These are phyloP conservation scores for Thinopyrum elongatum DNA, from an alignment of 176 grass and related monocot species.

Conservation along the genomic window DNA sequence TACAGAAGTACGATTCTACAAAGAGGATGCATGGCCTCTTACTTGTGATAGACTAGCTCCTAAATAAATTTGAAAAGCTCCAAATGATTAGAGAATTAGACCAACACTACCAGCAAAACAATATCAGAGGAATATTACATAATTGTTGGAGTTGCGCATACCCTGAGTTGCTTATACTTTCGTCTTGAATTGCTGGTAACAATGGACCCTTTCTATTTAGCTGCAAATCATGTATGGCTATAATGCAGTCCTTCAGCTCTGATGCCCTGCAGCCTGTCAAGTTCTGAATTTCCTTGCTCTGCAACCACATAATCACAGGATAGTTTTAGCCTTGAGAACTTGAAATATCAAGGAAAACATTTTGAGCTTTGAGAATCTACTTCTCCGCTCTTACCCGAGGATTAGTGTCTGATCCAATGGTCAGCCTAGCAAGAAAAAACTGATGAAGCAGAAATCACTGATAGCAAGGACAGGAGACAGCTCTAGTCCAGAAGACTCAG, in stretches of 20 bases:
- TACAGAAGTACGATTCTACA: conserved; percentile 40
- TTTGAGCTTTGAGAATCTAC: background rate
- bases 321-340: conserved; percentile 8
- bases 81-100: conserved; percentile 39
- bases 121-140: conserved; percentile 15
- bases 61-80: conserved; percentile 13
- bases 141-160: conserved; percentile 31
- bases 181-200: conserved; percentile 54
- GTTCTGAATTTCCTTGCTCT: conserved; percentile 62
- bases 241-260: conserved; percentile 79
- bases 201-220: conserved; percentile 52
- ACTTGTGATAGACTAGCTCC: conserved; percentile 24
- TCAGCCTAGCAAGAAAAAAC: conserved; percentile 73
- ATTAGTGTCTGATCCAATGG: conserved; percentile 45
- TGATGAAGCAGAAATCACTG: conserved; percentile 69
- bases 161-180: conserved; percentile 80
- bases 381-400: conserved; percentile 64
- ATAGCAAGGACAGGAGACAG: conserved; percentile 73
- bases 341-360: background rate
- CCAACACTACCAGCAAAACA: background rate
- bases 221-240: conserved; percentile 69
- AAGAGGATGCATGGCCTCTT: conserved; percentile 17
- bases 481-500: conserved; percentile 84
- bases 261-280: conserved; percentile 60
- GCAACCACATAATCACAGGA: conserved; percentile 16